Evolutionary conservation across 495 filamentous ascomycete species (phyloP).

Genomic region (Rhypophila decipiens): DNA sequence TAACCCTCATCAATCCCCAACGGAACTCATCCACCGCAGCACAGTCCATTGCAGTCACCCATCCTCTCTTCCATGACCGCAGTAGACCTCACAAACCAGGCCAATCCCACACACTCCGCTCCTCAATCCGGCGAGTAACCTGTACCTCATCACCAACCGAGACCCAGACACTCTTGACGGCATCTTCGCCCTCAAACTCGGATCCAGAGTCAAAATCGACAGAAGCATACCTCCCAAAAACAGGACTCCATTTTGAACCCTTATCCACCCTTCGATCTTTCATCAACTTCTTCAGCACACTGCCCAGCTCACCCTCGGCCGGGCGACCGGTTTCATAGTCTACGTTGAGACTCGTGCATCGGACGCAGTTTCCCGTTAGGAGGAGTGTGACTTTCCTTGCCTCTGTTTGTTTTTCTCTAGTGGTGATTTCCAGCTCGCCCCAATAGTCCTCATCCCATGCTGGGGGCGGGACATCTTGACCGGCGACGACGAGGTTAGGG

Average conservation of each 20-base stretch:
- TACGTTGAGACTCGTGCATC: slow-evolving; percentile 75
- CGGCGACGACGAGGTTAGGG: slow-evolving; percentile 74
- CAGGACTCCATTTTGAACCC: slow-evolving; percentile 67
- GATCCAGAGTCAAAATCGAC: slow-evolving; percentile 36
- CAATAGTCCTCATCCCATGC: slow-evolving; percentile 87
- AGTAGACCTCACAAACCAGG: no score
- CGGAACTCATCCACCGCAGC: no score
- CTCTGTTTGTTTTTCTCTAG: not conserved
- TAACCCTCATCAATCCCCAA: no score
- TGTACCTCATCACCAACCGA: slow-evolving; percentile 65
- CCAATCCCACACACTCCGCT: no score
- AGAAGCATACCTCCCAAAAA: slow-evolving; percentile 82
- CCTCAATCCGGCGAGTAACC: slow-evolving; percentile 50
- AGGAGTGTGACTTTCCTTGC: slow-evolving; percentile 32
- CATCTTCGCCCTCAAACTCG: slow-evolving; percentile 27
- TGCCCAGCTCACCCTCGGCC: slow-evolving; percentile 56
- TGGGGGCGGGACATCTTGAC: slow-evolving; percentile 36
- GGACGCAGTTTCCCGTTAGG: slow-evolving; percentile 72
- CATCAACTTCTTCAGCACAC: slow-evolving; percentile 69
- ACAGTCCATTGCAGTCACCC: no score
- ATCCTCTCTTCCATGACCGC: no score
- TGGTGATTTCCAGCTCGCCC: slow-evolving; percentile 53
- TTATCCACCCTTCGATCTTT: slow-evolving; percentile 70
- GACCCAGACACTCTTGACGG: slow-evolving; percentile 30
- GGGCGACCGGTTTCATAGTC: slow-evolving; percentile 70